phyloP scores from a whole-genome alignment of 1,284 basidiomycete genomes.

The Grifola frondosa region DNA sequence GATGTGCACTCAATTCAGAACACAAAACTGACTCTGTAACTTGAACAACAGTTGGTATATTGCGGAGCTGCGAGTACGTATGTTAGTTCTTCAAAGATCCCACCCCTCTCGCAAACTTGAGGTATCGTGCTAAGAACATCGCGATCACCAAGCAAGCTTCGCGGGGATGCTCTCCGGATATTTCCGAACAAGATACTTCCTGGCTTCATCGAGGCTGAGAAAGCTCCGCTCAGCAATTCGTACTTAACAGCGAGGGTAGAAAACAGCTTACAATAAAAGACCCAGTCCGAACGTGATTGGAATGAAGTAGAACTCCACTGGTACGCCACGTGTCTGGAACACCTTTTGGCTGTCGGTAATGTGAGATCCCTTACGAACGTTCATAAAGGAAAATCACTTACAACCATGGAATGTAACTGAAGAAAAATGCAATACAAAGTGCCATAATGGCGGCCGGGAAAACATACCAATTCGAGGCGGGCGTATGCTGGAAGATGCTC shows the following conservation, averaged over 20 bases:
- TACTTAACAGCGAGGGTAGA: too few species aligned
- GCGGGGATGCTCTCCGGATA: slow-evolving; percentile 37
- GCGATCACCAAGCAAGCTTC: slow-evolving; percentile 40
- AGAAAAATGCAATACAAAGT: slow-evolving; percentile 50
- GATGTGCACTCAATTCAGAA: too few species aligned
- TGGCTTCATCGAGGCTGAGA: slow-evolving; percentile 37
- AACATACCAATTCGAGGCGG: slow-evolving; percentile 41
- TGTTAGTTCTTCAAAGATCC: too few species aligned
- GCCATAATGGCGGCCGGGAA: slow-evolving; percentile 48
- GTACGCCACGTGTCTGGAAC: slow-evolving; percentile 53
- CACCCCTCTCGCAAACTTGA: too few species aligned
- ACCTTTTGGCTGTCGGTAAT: slow-evolving; percentile 42
- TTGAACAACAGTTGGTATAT: too few species aligned
- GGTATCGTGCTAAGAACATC: too few species aligned
- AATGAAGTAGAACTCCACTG: slow-evolving; percentile 49
- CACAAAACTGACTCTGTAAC: too few species aligned
- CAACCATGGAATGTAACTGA: slow-evolving; percentile 54
- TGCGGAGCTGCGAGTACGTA: too few species aligned
- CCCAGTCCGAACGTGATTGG: slow-evolving; percentile 41
- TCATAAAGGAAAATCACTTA: slow-evolving; percentile 12
- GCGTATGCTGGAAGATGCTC: slow-evolving; percentile 47
- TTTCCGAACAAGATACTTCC: slow-evolving; percentile 38
- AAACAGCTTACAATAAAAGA: slow-evolving; percentile 30
- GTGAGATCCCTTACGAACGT: too few species aligned
- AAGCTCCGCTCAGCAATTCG: slow-evolving; percentile 18